Evolutionary conservation across 352 stramenopile genomes (phyloP), one percentile per base, ranked within the genome.

Genomic region (Aphanomyces astaci): DNA sequence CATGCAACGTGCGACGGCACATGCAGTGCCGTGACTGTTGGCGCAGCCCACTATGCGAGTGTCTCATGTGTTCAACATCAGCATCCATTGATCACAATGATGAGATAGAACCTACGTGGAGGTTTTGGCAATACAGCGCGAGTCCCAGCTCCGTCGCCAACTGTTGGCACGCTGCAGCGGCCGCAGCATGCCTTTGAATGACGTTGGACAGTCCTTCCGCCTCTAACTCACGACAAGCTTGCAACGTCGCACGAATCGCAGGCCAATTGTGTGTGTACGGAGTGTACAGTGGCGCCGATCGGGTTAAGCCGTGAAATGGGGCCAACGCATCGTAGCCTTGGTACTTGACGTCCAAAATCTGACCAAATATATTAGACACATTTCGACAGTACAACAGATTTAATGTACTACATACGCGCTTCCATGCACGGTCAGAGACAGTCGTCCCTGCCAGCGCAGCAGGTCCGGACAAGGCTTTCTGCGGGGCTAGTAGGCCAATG

Each of bases 191-290:
- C 43, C 75, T 57, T 7, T 39, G 49, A 22, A 79, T 46, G 28
- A 28, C 70, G 24, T 64, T 71, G 9, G 73, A 56, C n/a, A 80
- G 64, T 1, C 76, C 78, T 56, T 78, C 67, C 4, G 76, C 22
- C 40, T 77, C 70, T 22, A 83, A 60, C 51, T 77, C 75, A 9
- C 78, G 51, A 19, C 72, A 80, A 0, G 78, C 78, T 31, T 71
- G 70, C 2, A 86, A 31, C 46, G 75, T 69, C 24, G 78, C 78
- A 22, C 76, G 75, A 9, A 86, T 72, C 1, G 78, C 76, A 55
- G 81, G 76, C 78, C 78, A 86, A 72, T 86, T 83, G 71, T 86
- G 76, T 5, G 76, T 83, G 72, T 83, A 86, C 31, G 76, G 78
- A 36, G 83, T 66, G 33, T 83, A 56, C 25, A 75, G 66, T 28